Evolutionary conservation across 2,329 filamentous ascomycete genomes (phyloP).

Genomic region (Anthostomella pinea): DNA sequence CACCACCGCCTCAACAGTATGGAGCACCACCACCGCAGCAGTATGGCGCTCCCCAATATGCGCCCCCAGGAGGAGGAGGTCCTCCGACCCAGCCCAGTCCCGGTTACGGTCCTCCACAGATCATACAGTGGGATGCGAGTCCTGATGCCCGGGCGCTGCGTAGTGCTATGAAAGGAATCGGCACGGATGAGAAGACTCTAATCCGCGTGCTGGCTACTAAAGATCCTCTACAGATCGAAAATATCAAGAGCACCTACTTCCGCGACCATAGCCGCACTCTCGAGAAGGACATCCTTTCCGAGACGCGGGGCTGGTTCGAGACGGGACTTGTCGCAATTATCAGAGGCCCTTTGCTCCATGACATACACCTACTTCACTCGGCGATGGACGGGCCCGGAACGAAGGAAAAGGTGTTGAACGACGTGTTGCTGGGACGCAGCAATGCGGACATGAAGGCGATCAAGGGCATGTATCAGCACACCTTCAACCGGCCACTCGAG

Average conservation of each 20-base stretch:
- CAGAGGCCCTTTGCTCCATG: conserved; percentile 74
- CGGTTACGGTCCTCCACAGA: conserved; percentile 72
- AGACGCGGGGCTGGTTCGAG: conserved; percentile 73
- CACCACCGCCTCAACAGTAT: conserved; percentile 37
- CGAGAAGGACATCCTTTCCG: conserved; percentile 71
- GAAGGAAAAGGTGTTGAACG: conserved; percentile 82
- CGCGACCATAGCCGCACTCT: conserved; percentile 65
- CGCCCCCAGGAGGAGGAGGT: conserved; percentile 21
- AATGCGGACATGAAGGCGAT: conserved; percentile 90
- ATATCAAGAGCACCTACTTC: conserved; percentile 65
- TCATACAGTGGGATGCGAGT: conserved; percentile 66
- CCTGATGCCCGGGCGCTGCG: conserved; percentile 69
- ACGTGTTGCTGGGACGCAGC: conserved; percentile 75
- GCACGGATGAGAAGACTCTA: conserved; percentile 78
- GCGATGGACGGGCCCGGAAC: conserved; percentile 80
- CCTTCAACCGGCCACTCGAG: conserved; percentile 65
- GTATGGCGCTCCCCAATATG: conserved; percentile 29
- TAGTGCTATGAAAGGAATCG: conserved; percentile 89
- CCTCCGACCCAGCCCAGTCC: conserved; percentile 64
- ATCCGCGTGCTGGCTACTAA: conserved; percentile 69
- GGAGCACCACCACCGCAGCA: conserved; percentile 42
- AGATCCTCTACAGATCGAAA: conserved; percentile 73
- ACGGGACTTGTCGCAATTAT: conserved; percentile 72
- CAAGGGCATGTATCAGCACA: conserved; percentile 71
- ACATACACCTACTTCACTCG: conserved; percentile 67